Evolutionary conservation across 352 stramenopile genomes (phyloP), one percentile per base, ranked within the genome.

Genomic region (Blastocystis sp.): DNA sequence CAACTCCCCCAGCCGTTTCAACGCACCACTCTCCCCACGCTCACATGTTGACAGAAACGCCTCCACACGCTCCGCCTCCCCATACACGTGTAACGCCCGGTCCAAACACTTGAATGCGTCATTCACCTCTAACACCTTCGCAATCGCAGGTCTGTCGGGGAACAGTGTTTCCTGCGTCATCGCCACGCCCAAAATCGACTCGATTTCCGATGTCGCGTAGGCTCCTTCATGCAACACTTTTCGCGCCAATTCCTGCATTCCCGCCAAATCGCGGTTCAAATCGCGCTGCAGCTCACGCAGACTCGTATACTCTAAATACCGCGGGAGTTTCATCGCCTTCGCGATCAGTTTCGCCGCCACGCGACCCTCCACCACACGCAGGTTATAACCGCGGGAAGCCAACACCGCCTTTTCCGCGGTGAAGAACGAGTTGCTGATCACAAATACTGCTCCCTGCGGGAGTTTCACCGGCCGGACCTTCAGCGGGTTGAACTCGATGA

Each of bases 361-460:
- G 14, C 89, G 89, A 61, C 91, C 92, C 87, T 94, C 91, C 16
- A 93, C 81, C 4, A 94, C 91, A 8, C 92, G 90, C 84, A 92
- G 92, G 87, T 94, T 94, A 73, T 90, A 94, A 8, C 87, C 87
- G 40, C 81, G 88, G 9, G 86, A 73, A 0, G 91, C 90, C 63
- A 90, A 90, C n/a, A 91, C 89, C 0, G 92, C 91, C 88, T 94
- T 94, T 75, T 92, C 79, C 11, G 90, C 89, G 7, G 91, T 69
- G 6, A 92, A 89, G 14, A 91, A 69, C 38, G 89, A 92, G 73
- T 94, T 93, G 16, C 90, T 89, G 54, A 94, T 90, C 4, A 94
- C 88, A 53, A 94, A 93, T 16, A 89, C 79, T 77, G 11, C 90
- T 87, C 14, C 89, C 38, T 27, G 24, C 14, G 88, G 87, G 11